Base-by-base conservation (phyloP, 495 filamentous ascomycete genomes). In the Daldinia childiae region DNA sequence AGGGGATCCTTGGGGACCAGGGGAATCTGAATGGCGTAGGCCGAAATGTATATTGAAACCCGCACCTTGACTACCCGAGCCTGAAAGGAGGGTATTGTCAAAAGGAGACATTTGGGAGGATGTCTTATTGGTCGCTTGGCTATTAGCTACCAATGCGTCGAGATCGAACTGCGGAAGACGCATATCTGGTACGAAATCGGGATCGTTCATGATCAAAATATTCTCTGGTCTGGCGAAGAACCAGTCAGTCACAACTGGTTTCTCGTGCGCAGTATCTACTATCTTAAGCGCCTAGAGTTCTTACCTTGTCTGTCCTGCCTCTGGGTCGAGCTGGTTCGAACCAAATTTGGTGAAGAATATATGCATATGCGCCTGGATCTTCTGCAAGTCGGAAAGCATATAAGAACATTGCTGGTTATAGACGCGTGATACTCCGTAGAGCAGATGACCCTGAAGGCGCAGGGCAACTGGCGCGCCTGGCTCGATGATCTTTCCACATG, bases 401-500 rank as follows among this genome's bases (percentile, higher is more conserved):
- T 97, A 98, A 14, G 87, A 87, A 68, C 91, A 96, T 80, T 98
- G 95, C 73, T 97, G 91, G 24, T 85, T 86, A 74, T 92, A 96
- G 14, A 97, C 93, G 62, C 92, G 87, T 17, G 92, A 90, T 30
- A 97, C 89, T 6, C 93, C 94, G 77, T 91, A 94, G 19, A 99
- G 87, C 30, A 99, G 81, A 73, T 91, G 97, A 9, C 94, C 93
- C 78, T 99, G 95, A 34, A 99, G 87, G 15, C 95, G 90, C 74
- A 99, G 79, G 2, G 95, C 95, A 84, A 99, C 91, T 9, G 95
- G 95, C 6, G 91, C 94, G 26, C 89, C 90, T 0, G 95, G 94
- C 62, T 91, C 84, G 30, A 90, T 88, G 74, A 99, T 97, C 6
- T 92, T 94, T 52, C 89, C 85, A 78, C 94, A 98, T 62, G 95